Evolutionary conservation across 768 basidiomycete genomes (phyloP).

Genomic region (Psilocybe cyanescens): DNA sequence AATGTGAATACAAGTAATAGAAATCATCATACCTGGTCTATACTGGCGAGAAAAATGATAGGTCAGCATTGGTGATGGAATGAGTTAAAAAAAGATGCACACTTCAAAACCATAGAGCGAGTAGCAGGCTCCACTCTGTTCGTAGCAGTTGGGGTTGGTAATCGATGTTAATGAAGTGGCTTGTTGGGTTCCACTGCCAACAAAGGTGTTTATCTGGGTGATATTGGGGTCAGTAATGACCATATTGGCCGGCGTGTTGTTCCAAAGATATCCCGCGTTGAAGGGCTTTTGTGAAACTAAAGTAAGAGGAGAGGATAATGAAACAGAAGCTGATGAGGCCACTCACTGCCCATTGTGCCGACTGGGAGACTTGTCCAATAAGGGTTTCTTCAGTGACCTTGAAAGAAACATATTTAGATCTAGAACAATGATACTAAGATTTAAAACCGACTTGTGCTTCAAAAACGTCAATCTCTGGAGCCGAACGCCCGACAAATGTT

Average conservation of each 20-base stretch:
- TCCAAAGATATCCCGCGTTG: constrained; percentile 72
- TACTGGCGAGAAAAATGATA: constrained; percentile 30
- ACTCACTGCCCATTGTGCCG: constrained; percentile 81
- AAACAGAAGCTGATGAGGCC: not conserved
- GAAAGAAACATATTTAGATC: constrained; percentile 6
- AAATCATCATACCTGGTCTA: constrained; percentile 35
- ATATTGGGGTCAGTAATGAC: constrained; percentile 59
- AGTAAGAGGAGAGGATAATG: constrained; percentile 1
- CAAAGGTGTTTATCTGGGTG: constrained; percentile 62
- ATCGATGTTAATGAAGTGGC: constrained; percentile 73
- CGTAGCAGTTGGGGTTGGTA: constrained; percentile 76
- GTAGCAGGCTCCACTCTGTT: constrained; percentile 58
- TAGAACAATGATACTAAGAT: not conserved
- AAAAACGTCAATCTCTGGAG: constrained; percentile 91
- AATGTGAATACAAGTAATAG: not conserved
- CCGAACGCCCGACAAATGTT: constrained; percentile 76
- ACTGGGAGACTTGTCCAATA: constrained; percentile 75
- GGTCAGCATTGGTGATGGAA: not conserved
- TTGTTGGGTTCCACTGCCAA: constrained; percentile 76
- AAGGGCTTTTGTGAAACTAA: constrained; percentile 55
- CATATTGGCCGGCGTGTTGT: constrained; percentile 61
- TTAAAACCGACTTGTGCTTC: constrained; percentile 69
- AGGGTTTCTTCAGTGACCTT: constrained; percentile 52
- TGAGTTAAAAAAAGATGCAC: constrained; percentile 13
- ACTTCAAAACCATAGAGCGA: constrained; percentile 83